Conservation (phyloP, 495 filamentous ascomycete genomes). For the Saxispiralis lemnorum region DNA sequence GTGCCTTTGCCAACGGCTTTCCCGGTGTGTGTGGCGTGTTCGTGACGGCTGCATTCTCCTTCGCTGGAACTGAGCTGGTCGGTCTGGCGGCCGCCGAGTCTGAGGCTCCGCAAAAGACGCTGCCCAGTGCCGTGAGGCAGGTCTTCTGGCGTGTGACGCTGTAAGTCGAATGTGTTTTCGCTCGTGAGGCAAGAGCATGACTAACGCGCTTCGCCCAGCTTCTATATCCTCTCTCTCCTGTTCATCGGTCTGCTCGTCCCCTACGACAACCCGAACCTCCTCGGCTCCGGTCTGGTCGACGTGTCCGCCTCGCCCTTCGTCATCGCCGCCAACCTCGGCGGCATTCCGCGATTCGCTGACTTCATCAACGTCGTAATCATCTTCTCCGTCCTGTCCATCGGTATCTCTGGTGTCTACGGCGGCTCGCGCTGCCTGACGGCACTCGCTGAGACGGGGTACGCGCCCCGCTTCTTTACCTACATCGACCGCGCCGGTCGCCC, state of each 20-base stretch:
- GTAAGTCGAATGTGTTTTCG: not conserved
- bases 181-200: not conserved
- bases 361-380: conserved; percentile 27
- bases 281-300: conserved; percentile 14
- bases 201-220: conserved; percentile 1
- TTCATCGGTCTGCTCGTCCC: conserved; percentile 24
- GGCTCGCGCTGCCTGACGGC: conserved; percentile 25
- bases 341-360: conserved; percentile 22
- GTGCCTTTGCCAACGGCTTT: conserved; percentile 52
- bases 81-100: conserved; percentile 33
- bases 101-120: conserved; percentile 27
- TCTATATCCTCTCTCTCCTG: conserved; percentile 22
- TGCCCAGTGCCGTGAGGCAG: conserved; percentile 30
- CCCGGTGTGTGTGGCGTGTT: conserved; percentile 50
- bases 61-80: conserved; percentile 40
- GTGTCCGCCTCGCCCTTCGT: conserved; percentile 23
- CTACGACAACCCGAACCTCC: conserved; percentile 18
- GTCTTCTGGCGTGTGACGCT: conserved; percentile 34
- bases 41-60: conserved; percentile 49
- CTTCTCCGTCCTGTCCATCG: conserved; percentile 25
- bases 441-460: conserved; percentile 24
- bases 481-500: conserved; percentile 25
- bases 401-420: conserved; percentile 24
- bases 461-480: conserved; percentile 23
- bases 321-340: conserved; percentile 23